Conservation (phyloP, 116 monocot genomes). For the Iris pallida region DNA sequence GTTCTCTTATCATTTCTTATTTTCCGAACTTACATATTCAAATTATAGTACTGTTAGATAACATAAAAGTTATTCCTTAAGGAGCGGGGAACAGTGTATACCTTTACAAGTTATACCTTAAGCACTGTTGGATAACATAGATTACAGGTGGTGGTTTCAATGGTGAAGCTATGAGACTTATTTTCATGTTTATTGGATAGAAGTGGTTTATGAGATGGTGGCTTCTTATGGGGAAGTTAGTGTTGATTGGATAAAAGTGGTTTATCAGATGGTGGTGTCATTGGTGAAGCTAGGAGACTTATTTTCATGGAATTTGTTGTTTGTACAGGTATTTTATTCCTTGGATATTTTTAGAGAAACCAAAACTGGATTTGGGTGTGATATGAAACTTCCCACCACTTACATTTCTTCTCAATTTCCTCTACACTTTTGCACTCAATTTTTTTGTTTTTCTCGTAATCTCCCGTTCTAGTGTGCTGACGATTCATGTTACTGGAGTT, state of each 20-base stretch:
- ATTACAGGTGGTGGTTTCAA: too few relatives aligned
- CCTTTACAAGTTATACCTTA: too few relatives aligned
- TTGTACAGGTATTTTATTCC: conserved; percentile 97
- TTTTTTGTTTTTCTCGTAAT: conserved; percentile 89
- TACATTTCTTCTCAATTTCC: conserved; percentile 65
- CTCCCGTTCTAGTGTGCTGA: conserved; percentile 82
- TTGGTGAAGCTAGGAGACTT: conserved; percentile 88
- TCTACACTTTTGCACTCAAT: conserved; percentile 92
- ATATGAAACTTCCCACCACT: conserved; percentile 74
- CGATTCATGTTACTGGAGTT: conserved; percentile 92
- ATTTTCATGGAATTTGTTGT: conserved; percentile 92
- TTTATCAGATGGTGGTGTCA: conserved; percentile 97
- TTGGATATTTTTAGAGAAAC: conserved; percentile 86
- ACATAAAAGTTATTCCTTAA: too few relatives aligned
- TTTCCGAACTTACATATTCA: too few relatives aligned
- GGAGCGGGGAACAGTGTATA: too few relatives aligned
- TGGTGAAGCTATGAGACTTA: too few relatives aligned
- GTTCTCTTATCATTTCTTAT: too few relatives aligned
- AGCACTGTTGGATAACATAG: too few relatives aligned
- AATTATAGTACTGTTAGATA: too few relatives aligned
- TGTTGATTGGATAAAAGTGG: conserved; percentile 85
- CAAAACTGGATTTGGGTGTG: conserved; percentile 77
- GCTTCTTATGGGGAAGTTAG: conserved; percentile 91
- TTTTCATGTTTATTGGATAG: conserved; percentile 73
- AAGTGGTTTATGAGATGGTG: too few relatives aligned